A percentile compares a stretch with the other conserved stretches of the same genome.
Evolutionary conservation across 2,329 filamentous ascomycete genomes (phyloP).

Genomic region (Dactylonectria estremocensis): DNA sequence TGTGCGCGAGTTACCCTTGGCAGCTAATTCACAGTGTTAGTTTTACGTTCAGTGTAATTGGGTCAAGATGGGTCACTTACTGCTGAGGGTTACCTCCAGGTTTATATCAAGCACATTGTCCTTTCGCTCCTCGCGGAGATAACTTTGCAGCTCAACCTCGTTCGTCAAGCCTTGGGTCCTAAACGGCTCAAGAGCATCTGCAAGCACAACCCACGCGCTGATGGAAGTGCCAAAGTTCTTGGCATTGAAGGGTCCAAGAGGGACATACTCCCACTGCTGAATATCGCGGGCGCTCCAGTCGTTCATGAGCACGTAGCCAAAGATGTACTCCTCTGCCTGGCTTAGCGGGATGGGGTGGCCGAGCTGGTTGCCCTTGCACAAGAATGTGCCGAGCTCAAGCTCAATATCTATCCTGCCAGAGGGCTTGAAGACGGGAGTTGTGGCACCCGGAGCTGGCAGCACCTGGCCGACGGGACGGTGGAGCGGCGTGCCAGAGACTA

Average conservation of each 20-base stretch:
- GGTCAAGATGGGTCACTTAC: slow-evolving; percentile 45
- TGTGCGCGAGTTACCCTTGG: slow-evolving; percentile 50
- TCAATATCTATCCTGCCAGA: slow-evolving; percentile 79
- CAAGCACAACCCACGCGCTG: slow-evolving; percentile 74
- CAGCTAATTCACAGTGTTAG: slow-evolving; percentile 40
- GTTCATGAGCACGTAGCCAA: slow-evolving; percentile 77
- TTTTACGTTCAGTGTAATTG: background rate
- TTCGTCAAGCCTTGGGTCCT: slow-evolving; percentile 48
- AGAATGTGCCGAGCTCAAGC: slow-evolving; percentile 82
- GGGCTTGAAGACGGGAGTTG: slow-evolving; percentile 70
- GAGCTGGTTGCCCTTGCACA: slow-evolving; percentile 76
- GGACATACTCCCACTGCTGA: slow-evolving; percentile 73
- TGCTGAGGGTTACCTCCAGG: slow-evolving; percentile 56
- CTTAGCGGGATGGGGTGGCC: slow-evolving; percentile 76
- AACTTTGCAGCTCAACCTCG: slow-evolving; percentile 52
- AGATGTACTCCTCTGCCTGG: slow-evolving; percentile 78
- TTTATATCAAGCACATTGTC: slow-evolving; percentile 56
- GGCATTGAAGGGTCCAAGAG: slow-evolving; percentile 73
- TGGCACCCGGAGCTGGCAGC: slow-evolving; percentile 62
- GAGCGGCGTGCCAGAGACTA: slow-evolving; percentile 81
- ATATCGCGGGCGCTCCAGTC: slow-evolving; percentile 77
- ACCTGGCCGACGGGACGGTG: slow-evolving; percentile 82
- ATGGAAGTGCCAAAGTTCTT: slow-evolving; percentile 75
- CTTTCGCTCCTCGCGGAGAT: slow-evolving; percentile 69
- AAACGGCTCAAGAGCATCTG: slow-evolving; percentile 66